Conservation (phyloP, 495 filamentous ascomycete species). For the Penicillium goetzii region DNA sequence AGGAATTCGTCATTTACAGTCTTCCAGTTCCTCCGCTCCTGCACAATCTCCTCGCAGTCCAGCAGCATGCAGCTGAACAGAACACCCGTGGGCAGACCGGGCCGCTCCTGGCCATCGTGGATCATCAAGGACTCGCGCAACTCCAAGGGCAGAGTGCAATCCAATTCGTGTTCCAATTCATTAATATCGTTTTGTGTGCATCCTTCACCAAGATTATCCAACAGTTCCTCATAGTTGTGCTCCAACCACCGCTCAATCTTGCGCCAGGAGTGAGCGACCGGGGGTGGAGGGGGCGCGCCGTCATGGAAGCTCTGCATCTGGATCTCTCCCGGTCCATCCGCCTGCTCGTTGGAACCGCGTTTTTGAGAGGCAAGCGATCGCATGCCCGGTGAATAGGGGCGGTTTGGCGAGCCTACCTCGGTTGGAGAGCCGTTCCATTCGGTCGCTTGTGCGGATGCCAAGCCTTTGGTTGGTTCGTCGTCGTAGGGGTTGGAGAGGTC, state of each 20-base stretch:
- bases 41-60: conserved; percentile 97
- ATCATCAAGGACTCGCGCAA: conserved; percentile 87
- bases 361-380: conserved; percentile 68
- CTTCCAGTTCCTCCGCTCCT: conserved; percentile 97
- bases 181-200: conserved; percentile 94
- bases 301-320: conserved; percentile 96
- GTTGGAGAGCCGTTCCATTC: conserved; percentile 66
- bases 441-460: conserved; percentile 57
- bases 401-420: conserved; percentile 54
- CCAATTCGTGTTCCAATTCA: conserved; percentile 93
- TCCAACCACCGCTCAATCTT: conserved; percentile 94
- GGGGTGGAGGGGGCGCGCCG: conserved; percentile 85
- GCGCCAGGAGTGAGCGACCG: conserved; percentile 85
- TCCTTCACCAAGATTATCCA: conserved; percentile 88
- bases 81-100: conserved; percentile 86
- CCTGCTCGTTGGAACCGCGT: conserved; percentile 56
- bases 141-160: conserved; percentile 92
- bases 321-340: conserved; percentile 77
- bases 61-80: conserved; percentile 94
- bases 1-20: conserved; percentile 89
- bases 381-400: conserved; percentile 89
- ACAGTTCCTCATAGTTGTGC: conserved; percentile 91
- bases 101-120: conserved; percentile 96
- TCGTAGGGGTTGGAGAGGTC: conserved; percentile 75
- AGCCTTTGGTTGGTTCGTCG: conserved; percentile 63